Conservation (phyloP, 2,329 filamentous ascomycete genomes). For the Hypoxylon sp. region DNA sequence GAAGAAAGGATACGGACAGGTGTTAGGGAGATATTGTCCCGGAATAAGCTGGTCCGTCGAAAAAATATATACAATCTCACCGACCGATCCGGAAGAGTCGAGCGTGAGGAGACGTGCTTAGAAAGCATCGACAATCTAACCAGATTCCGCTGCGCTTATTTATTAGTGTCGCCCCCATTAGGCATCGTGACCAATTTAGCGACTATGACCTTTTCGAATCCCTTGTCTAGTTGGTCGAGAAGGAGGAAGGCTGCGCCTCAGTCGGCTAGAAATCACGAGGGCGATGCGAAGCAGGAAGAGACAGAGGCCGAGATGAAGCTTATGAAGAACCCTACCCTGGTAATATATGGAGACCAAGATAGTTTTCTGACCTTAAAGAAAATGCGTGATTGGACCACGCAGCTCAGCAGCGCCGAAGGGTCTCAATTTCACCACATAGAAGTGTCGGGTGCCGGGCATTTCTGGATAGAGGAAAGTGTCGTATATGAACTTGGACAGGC, state of each 20-base stretch:
- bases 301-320: constrained; percentile 68
- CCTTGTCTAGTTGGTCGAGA: constrained; percentile 47
- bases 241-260: constrained; percentile 33
- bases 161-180: constrained; percentile 78
- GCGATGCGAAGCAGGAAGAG: constrained; percentile 29
- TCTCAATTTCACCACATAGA: constrained; percentile 66
- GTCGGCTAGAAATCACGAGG: constrained; percentile 13
- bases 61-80: constrained; percentile 44
- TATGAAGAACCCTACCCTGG: constrained; percentile 72
- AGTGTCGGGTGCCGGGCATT: constrained; percentile 71
- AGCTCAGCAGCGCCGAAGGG: constrained; percentile 60
- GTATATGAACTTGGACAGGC: constrained; percentile 55
- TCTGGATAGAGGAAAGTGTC: constrained; percentile 72
- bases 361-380: constrained; percentile 77
- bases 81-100: constrained; percentile 22
- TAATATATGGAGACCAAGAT: constrained; percentile 82
- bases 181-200: constrained; percentile 72
- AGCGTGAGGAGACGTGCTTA: constrained; percentile 48
- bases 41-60: constrained; percentile 54
- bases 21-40: constrained; percentile 64
- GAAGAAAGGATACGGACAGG: constrained; percentile 65
- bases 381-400: constrained; percentile 75
- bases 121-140: constrained; percentile 56
- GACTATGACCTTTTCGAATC: constrained; percentile 69
- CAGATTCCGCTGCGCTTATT: constrained; percentile 64